These are phyloP conservation scores for Helicocarpus griseus DNA, from an alignment of 2,329 filamentous ascomycete genomes.

Conservation along the genomic window DNA sequence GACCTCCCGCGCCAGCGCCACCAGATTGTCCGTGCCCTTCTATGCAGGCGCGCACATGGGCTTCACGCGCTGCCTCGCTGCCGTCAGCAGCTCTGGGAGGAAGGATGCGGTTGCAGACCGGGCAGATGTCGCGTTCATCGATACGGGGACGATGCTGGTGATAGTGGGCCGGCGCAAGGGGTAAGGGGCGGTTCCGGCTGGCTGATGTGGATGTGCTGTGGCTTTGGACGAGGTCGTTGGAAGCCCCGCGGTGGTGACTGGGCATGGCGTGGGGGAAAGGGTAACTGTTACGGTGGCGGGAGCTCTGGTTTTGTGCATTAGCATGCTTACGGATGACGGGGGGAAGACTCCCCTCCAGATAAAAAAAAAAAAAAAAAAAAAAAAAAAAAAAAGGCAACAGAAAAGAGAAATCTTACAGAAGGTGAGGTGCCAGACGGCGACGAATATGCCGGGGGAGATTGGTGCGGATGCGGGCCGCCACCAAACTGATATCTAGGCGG, in stretches of 20 bases:
- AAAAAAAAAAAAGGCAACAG: neutral
- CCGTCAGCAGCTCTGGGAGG: conserved; percentile 29
- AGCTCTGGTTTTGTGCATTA: neutral
- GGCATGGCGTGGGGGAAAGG: neutral
- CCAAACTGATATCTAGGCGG: conserved; percentile 10
- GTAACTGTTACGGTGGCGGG: conserved; percentile 3
- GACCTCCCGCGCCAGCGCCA: neutral
- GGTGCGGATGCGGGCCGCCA: conserved; percentile 6
- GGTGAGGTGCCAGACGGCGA: conserved; percentile 7
- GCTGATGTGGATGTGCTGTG: neutral
- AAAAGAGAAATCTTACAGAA: neutral
- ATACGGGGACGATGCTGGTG: conserved; percentile 17
- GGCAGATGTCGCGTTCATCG: conserved; percentile 38
- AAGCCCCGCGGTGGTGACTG: conserved; percentile 5
- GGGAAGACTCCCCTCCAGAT: neutral
- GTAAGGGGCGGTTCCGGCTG: conserved; percentile 8
- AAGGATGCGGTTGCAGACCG: conserved; percentile 34
- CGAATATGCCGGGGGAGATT: conserved; percentile 13
- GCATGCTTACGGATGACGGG: neutral
- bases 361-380: neutral
- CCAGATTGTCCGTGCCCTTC: conserved; percentile 19
- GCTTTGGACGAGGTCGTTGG: neutral
- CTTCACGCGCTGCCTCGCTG: conserved; percentile 33
- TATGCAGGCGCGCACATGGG: conserved; percentile 37
- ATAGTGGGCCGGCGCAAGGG: neutral